Base-by-base conservation (phyloP, 495 filamentous ascomycete genomes). In the Amorphotheca resinae region DNA sequence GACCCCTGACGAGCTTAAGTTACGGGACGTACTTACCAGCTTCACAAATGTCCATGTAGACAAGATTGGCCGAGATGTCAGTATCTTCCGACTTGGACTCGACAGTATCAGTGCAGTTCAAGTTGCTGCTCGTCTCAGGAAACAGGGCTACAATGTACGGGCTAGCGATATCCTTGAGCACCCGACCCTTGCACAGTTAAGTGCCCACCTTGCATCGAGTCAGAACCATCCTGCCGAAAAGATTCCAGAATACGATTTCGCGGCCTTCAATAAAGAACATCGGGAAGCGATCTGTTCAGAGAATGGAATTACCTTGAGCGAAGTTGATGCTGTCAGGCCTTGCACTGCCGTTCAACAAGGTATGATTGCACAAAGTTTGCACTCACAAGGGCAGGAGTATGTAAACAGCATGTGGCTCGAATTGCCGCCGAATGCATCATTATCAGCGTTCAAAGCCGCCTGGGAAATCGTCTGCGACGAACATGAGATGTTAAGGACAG, bases 61-160 rank as follows among this genome's bases (percentile, higher is more conserved):
- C 2, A 64, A 68, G 15, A 82, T 95, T 20, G 55, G 58, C 2
- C 69, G 69, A 11, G 51, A 61, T 5, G 73, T 75, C 1, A 83
- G 77, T 20, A 85, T 95, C 18, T 93, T 88, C 54, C 74, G 78
- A 48, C 72, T 94, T 20, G 88, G 89, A 1, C 64, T 95, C 33
- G 88, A 96, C 59, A 93, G 85, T 42, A 85, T 96, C 48, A 83
- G 75, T 28, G 82, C 86, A 0, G 86, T 93, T 43, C 80, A 86
- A 44, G 67, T 88, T 25, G 81, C 82, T 2, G 66, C 72, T 14
- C 55, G 70, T 34, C 70, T 87, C 15, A 74, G 77, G 21, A 68
- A 73, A 34, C 54, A 69, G 43, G 70, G 71, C 0, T 52, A 76
- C n/a, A 53, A 60, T 12, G 59, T 85, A 9, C 63, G 68, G 3